These are phyloP conservation scores for Excoecaria cochinchinensis DNA, from an alignment of 345 rosid species.

Conservation along the genomic window DNA sequence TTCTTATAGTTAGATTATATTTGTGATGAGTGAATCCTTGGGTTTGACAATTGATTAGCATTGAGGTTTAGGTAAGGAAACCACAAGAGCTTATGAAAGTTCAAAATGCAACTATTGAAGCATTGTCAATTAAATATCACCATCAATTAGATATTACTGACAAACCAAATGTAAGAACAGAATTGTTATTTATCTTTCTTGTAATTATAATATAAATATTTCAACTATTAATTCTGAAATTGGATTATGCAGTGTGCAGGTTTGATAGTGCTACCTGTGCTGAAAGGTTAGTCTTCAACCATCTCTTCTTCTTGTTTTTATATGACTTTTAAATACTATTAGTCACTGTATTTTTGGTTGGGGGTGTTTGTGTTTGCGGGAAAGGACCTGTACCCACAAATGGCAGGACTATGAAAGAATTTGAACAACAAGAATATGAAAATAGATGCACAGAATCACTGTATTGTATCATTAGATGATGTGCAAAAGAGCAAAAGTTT, in stretches of 20 bases:
- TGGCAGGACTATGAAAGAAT: neutral
- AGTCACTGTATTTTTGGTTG: neutral
- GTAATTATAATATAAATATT: slow-evolving; percentile 6
- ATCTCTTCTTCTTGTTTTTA: neutral
- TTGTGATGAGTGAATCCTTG: neutral
- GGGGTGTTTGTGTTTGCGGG: neutral
- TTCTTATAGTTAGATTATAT: neutral
- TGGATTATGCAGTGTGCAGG: slow-evolving; percentile 47
- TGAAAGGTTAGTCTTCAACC: slow-evolving; percentile 46
- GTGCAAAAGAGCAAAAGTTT: slow-evolving; percentile 8
- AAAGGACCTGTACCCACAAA: neutral
- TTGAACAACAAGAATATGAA: neutral
- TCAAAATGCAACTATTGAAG: slow-evolving; percentile 26
- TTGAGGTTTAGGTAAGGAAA: slow-evolving; percentile 22
- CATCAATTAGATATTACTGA: slow-evolving; percentile 29
- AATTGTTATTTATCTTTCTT: neutral
- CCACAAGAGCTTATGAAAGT: slow-evolving; percentile 24
- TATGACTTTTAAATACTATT: neutral
- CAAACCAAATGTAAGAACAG: slow-evolving; percentile 37
- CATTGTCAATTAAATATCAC: slow-evolving; percentile 32
- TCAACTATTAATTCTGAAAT: slow-evolving; percentile 17
- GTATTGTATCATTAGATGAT: slow-evolving; percentile 25
- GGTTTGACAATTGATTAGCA: neutral
- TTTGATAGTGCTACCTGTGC: slow-evolving; percentile 30
- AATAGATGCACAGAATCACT: neutral